Evolutionary conservation across 2,329 filamentous ascomycete genomes (phyloP).

Genomic region (Xylaria sp.): DNA sequence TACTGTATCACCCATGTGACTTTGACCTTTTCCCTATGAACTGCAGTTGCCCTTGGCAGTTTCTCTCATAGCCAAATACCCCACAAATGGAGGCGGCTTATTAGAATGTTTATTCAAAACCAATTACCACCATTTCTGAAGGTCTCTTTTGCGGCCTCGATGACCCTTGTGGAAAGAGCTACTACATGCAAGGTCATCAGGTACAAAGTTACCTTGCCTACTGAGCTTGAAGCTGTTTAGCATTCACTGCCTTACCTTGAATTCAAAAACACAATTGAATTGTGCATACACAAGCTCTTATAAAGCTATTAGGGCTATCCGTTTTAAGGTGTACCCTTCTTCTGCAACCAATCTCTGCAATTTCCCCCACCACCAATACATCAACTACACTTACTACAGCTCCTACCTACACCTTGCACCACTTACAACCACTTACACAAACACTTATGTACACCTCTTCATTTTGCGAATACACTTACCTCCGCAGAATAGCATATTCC

Average conservation of each 20-base stretch:
- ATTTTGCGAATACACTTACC: not conserved
- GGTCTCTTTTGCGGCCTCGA: not conserved
- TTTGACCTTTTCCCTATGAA: not conserved
- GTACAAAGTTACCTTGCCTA: slow-evolving; percentile 15
- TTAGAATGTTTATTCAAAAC: slow-evolving; percentile 9
- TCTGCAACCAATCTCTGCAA: not conserved
- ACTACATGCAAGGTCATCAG: not conserved
- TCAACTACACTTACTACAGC: not conserved
- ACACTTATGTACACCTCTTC: not conserved
- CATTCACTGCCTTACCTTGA: not conserved
- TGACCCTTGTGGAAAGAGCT: not conserved
- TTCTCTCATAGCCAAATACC: not conserved
- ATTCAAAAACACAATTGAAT: not conserved
- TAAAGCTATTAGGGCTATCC: slow-evolving; percentile 10
- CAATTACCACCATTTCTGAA: not conserved
- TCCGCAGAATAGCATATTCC: not conserved
- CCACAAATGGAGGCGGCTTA: slow-evolving; percentile 2
- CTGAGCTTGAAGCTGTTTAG: not conserved
- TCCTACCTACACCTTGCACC: not conserved
- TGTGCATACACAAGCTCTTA: slow-evolving; percentile 2
- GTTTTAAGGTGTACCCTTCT: not conserved
- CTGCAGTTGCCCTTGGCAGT: not conserved
- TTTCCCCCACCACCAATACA: not conserved
- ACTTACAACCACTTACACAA: not conserved
- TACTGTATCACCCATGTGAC: not conserved